Base-by-base conservation (phyloP, 495 filamentous ascomycete species). In the Elaphomyces granulatus region DNA sequence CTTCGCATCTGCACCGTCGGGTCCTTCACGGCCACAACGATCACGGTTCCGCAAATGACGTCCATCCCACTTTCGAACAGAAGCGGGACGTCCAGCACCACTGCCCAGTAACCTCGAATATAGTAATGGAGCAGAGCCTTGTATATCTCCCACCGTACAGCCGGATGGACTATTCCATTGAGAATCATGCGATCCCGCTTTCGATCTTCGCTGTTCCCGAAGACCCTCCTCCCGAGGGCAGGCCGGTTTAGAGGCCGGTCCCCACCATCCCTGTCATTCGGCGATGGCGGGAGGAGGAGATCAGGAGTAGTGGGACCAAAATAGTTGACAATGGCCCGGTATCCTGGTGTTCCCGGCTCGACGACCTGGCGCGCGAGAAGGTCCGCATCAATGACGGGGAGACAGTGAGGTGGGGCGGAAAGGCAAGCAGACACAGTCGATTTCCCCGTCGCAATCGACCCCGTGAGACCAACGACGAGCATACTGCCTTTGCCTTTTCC, bases 361-460 rank as follows among this genome's bases (percentile, higher is more conserved):
- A 96, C 87, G 43, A 94, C 90, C 48, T 83, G 65, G 48, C 86
- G 85, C 40, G 90, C 86, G 48, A 96, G 67, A 19, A 87, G 56
- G 70, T 98, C 92, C 49, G 90, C 86, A 63, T 98, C 90, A 69
- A 98, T 82, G 53, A 96, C 74, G 54, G 90, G 88, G 54, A 96
- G 75, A 49, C 71, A 73, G 68, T 95, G 79, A 8, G 87, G 87
- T 0, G 83, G 70, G 0, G 70, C 61, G 40, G 77, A 72, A 57
- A 98, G 85, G 49, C 94, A 64, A 41, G 66, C 54, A 30, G 90
- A 94, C 46, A 93, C 88, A 46, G 92, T 98, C 23, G 87, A 92
- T 75, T 98, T 98, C 55, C 92, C 90, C 2, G 92, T 96, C 26
- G 90, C 88, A 56, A 98, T 94, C 43, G 87, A 94, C 63, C 90